Evolutionary conservation across 441 rosid species (phyloP), one percentile per base, ranked within the genome.

Genomic region (Erodium chrysanthum): DNA sequence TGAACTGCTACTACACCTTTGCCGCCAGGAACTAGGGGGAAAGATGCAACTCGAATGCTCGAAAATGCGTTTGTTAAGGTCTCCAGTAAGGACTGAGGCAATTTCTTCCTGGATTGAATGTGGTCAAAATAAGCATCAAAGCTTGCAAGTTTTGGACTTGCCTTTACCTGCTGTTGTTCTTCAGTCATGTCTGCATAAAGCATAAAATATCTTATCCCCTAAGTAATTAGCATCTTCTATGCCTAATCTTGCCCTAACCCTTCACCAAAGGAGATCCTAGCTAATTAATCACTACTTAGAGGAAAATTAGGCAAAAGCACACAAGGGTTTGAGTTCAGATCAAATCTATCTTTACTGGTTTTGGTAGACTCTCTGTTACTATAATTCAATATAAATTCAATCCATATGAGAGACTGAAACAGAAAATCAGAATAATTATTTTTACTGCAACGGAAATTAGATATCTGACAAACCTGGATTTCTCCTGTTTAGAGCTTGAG

Each of bases 91-190:
- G 83, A 42, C 21, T 10, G 79, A 1, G 89, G 82, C 60, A 87
- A 59, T 70, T 84, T 85, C 81, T 85, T 87, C 76, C 83, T 80
- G 27, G 81, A 80, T 70, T 87, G 88, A 46, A 85, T 59, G 8
- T 50, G 76, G 72, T 85, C 86, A 70, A 87, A 87, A 71, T 85
- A 87, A 4, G 84, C 78, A 42, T 83, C 89, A 62, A 70, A 81
- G 73, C 77, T 80, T 29, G 81, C 69, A 70, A 77, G 77, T 50
- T 66, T 69, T n/a, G 81, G 69, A 70, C 62, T 35, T 64, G 62
- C 75, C 37, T 17, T 67, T 10, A 4, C 54, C 11, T 48, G 54
- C 65, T 29, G 60, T 69, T 76, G 27, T 25, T 35, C 20, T 65
- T 79, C 71, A 64, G 81, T 78, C 90, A 84, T 85, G 29, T 66